Evolutionary conservation across 2,329 filamentous ascomycete genomes (phyloP), one percentile per base, ranked within the genome.

Genomic region (Blastomyces gilchristii): DNA sequence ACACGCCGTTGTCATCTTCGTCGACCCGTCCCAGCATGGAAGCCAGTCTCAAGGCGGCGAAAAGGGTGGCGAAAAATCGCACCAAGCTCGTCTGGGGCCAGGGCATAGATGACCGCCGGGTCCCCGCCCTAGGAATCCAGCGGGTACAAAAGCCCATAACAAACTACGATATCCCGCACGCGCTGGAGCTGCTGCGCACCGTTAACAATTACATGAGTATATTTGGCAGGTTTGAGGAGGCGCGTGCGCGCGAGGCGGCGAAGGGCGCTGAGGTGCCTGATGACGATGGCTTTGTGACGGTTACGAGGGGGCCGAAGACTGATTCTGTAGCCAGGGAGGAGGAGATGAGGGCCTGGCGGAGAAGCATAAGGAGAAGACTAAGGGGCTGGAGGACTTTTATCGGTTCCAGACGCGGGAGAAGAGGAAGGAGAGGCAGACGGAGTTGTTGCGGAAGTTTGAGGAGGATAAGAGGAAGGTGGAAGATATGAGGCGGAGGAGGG

Each of bases 231-330:
- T 78, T 83, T 72, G 78, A 90, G 80, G 77, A 89, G 83, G 80
- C 85, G 75, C 76, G 87, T 80, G 75, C 87, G 80, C 68, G 82
- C 71, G 67, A 86, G 79, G 77, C 82, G 80, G 72, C 88, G 77
- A 72, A 83, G 62, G 79, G 87, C 65, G 85, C 90, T 65, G 87
- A 88, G 68, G 87, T 91, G 70, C 91, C 93, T 0, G 94, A 99
- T 74, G 92, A 91, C 71, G 94, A 99, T 74, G 94, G 94, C 1
- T 99, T 99, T 73, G 83, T 97, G 58, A 97, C 92, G 3, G 94
- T 99, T 31, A 89, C 87, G 1, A 83, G 89, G 62, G 91, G 91
- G 34, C 89, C 89, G 49, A 82, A 82, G 64, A 81, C 87, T 63
- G 82, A 82, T 7, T 88, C 87, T n/a, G 86, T 90, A 0, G 91